Base-by-base conservation (phyloP, 495 filamentous ascomycete species). In the Aspergillus nidulans region DNA sequence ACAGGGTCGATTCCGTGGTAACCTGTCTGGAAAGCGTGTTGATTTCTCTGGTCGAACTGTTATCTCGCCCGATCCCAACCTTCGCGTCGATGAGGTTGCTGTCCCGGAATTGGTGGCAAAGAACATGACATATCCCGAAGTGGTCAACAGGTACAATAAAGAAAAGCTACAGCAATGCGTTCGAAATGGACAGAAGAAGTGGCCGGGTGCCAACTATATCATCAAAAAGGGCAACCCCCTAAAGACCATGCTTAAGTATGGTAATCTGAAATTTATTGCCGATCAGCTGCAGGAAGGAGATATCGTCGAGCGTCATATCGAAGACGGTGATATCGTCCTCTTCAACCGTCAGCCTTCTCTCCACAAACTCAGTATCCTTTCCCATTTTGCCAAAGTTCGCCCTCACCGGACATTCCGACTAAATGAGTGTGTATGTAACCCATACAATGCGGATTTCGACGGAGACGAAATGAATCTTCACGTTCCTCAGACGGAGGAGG, bases 401-500 rank as follows among this genome's bases (percentile, higher is more conserved):
- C 94, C 92, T 6, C 92, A 95, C 83, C 85, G 92, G 66, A 98
- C 94, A 0, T 97, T 98, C 71, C 86, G 94, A 42, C 78, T 98
- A 48, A 98, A 98, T 65, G 94, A 98, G 66, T 97, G 94, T 81
- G 94, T 95, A 6, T 98, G 94, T 67, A 92, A 90, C 40, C 94
- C 94, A 8, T 98, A 98, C 80, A 98, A 98, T 71, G 94, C 94
- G 41, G 94, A 98, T 84, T 98, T 98, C 65, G 94, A 98, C 62
- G 94, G 94, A 60, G 94, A 98, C 58, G 94, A 98, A 70, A 98
- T 98, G 94, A 98, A 98, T 63, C 70, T 98, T 57, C 94, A 98
- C 70, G 91, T 98, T 5, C 94, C 94, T 15, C 94, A 98, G 67
- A 98, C 95, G 2, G 94, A 97, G 73, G 94, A 98, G 72, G 94